A percentile compares a stretch with the other conserved stretches of the same genome.
Evolutionary conservation across 1,284 basidiomycete genomes (phyloP).

Genomic region (Singerocomus inundabilis): DNA sequence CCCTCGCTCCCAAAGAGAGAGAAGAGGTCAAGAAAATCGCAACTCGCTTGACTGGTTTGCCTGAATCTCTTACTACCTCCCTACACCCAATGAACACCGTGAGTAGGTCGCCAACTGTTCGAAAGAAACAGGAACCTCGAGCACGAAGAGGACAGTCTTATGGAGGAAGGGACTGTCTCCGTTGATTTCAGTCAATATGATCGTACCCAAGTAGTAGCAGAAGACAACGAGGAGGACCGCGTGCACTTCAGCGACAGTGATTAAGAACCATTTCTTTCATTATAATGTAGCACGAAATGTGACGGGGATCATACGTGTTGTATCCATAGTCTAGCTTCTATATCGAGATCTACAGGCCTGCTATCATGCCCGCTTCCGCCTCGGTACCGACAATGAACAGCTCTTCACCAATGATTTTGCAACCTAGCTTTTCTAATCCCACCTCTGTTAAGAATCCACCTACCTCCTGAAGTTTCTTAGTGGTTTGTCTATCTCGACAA

Average conservation of each 20-base stretch:
- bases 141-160: slow-evolving; percentile 64
- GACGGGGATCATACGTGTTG: slow-evolving; percentile 12
- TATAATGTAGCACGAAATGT: slow-evolving; percentile 3
- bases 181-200: slow-evolving; percentile 89
- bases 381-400: slow-evolving; percentile 39
- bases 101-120: slow-evolving; percentile 82
- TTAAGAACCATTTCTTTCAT: slow-evolving; percentile 32
- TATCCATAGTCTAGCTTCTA: slow-evolving; percentile 19
- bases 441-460: slow-evolving; percentile 61
- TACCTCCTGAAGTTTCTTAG: slow-evolving; percentile 41
- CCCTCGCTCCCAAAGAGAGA: slow-evolving; percentile 78
- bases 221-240: slow-evolving; percentile 61
- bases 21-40: slow-evolving; percentile 79
- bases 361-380: slow-evolving; percentile 39
- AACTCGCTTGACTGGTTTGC: slow-evolving; percentile 69
- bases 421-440: slow-evolving; percentile 40
- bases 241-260: slow-evolving; percentile 83
- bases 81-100: slow-evolving; percentile 7
- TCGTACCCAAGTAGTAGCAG: slow-evolving; percentile 54
- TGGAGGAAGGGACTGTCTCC: slow-evolving; percentile 82
- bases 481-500: slow-evolving; percentile 34
- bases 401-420: slow-evolving; percentile 39
- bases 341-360: slow-evolving; percentile 38
- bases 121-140: slow-evolving; percentile 74
- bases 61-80: slow-evolving; percentile 4